phyloP scores from a whole-genome alignment of 2,329 filamentous ascomycete species.

The Diaporthe citriasiana region DNA sequence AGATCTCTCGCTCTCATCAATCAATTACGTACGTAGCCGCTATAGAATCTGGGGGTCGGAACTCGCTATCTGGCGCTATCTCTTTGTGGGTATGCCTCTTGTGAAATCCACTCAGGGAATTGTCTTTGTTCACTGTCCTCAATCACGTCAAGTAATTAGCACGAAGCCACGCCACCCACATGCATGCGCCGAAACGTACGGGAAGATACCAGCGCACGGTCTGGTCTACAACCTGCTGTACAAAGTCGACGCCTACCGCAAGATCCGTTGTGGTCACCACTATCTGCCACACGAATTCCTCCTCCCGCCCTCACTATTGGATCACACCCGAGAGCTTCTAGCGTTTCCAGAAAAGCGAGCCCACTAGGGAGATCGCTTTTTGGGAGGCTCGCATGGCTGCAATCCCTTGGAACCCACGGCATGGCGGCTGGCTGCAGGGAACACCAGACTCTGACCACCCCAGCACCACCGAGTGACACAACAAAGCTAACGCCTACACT shows the following conservation, averaged over 20 bases:
- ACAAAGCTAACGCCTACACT: neutral
- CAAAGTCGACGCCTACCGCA: too few relatives aligned
- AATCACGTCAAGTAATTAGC: neutral
- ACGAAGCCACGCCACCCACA: neutral
- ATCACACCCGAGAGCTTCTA: conserved; percentile 24
- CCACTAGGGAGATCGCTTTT: too few relatives aligned
- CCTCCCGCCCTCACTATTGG: neutral
- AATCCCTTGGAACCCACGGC: neutral
- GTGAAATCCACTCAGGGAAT: neutral
- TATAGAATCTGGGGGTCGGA: conserved; percentile 22
- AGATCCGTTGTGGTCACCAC: neutral
- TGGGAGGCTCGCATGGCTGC: neutral
- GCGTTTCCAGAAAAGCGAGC: conserved; percentile 30
- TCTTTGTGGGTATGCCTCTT: neutral
- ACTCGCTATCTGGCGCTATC: conserved; percentile 16
- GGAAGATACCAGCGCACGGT: neutral
- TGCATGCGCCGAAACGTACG: neutral
- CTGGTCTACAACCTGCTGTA: too few relatives aligned
- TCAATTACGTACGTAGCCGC: conserved; percentile 35
- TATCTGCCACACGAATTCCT: neutral
- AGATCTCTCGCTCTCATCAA: conserved; percentile 27
- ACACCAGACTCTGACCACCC: neutral
- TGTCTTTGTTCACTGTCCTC: neutral
- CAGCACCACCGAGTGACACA: neutral
- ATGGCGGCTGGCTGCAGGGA: conserved; percentile 9